These are phyloP conservation scores for Euphrasia confusa DNA, from an alignment of 257 asterid species.

Conservation along the genomic window DNA sequence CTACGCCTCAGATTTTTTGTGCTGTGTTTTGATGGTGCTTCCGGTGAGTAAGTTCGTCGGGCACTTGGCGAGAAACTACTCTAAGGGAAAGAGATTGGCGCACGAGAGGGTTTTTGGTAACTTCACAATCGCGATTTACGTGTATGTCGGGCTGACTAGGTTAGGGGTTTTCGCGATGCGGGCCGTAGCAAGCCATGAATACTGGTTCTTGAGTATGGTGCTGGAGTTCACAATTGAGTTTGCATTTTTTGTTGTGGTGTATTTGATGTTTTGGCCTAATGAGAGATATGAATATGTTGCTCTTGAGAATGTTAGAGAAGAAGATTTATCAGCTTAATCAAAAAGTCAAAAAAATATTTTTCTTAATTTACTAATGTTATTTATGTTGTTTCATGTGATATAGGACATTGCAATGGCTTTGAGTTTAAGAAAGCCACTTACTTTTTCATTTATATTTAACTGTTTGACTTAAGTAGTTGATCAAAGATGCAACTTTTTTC, in stretches of 20 bases:
- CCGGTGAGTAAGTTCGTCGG: slow-evolving; percentile 31
- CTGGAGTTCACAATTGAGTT: slow-evolving; percentile 36
- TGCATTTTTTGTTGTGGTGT: slow-evolving; percentile 27
- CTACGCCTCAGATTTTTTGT: slow-evolving; percentile 33
- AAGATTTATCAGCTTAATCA: slow-evolving; percentile 12
- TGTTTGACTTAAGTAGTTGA: not conserved
- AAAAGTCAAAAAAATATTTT: too few relatives aligned
- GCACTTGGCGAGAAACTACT: slow-evolving; percentile 2
- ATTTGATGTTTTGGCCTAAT: slow-evolving; percentile 35
- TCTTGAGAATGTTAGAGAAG: slow-evolving; percentile 24
- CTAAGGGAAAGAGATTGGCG: slow-evolving; percentile 21
- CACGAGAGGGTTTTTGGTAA: slow-evolving; percentile 28
- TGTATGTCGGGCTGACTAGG: slow-evolving; percentile 33
- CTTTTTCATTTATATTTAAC: not conserved
- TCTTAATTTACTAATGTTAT: too few relatives aligned
- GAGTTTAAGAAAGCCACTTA: slow-evolving; percentile 27
- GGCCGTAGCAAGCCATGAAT: slow-evolving; percentile 20
- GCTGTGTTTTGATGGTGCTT: slow-evolving; percentile 25
- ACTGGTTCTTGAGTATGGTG: slow-evolving; percentile 32
- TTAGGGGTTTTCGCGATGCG: slow-evolving; percentile 33
- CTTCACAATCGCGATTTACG: slow-evolving; percentile 23
- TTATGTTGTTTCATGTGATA: not conserved
- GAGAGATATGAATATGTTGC: slow-evolving; percentile 36
- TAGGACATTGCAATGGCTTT: slow-evolving; percentile 18
- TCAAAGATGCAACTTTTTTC: slow-evolving; percentile 23